A percentile compares a stretch with the other conserved stretches of the same genome.
Conservation (phyloP, 768 basidiomycete species). For the Boletales sp. region DNA sequence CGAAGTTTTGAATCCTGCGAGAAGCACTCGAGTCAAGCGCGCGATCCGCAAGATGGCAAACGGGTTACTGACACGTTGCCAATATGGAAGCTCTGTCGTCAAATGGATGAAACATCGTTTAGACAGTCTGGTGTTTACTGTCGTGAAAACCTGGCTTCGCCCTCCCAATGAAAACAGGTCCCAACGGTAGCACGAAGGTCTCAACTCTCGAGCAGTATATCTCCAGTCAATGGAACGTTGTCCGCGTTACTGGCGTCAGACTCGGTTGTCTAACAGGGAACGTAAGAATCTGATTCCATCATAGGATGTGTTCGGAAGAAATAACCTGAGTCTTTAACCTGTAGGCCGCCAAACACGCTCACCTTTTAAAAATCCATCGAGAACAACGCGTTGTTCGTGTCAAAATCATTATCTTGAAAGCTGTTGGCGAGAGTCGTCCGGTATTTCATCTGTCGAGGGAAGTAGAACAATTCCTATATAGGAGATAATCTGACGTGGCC, state of each 20-base stretch:
- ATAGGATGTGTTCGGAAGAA: not conserved
- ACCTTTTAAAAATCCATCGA: conserved; percentile 1
- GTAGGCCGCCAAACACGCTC: not conserved
- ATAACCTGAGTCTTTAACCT: not conserved
- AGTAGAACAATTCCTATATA: too few species aligned
- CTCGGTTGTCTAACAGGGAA: conserved; percentile 42
- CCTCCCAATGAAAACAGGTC: conserved; percentile 40
- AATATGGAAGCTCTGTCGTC: not conserved
- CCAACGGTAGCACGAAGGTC: conserved; percentile 44
- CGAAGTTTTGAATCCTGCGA: conserved; percentile 29
- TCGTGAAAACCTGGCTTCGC: conserved; percentile 30
- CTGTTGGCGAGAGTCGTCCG: not conserved
- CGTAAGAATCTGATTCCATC: not conserved
- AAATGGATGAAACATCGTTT: not conserved
- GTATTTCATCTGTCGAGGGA: too few species aligned
- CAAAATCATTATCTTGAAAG: too few species aligned
- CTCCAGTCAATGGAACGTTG: conserved; percentile 41
- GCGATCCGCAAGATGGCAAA: not conserved
- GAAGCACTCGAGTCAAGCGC: not conserved
- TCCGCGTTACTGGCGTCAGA: conserved; percentile 48
- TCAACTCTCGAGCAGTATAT: conserved; percentile 51
- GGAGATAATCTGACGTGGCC: too few species aligned
- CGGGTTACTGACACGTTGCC: conserved; percentile 2
- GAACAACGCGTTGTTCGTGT: not conserved
- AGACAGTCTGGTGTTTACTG: too few species aligned